Evolutionary conservation across 192 early-diverging fungal genomes (phyloP), one percentile per base, ranked within the genome.

Genomic region (Coemansia interrupta): DNA sequence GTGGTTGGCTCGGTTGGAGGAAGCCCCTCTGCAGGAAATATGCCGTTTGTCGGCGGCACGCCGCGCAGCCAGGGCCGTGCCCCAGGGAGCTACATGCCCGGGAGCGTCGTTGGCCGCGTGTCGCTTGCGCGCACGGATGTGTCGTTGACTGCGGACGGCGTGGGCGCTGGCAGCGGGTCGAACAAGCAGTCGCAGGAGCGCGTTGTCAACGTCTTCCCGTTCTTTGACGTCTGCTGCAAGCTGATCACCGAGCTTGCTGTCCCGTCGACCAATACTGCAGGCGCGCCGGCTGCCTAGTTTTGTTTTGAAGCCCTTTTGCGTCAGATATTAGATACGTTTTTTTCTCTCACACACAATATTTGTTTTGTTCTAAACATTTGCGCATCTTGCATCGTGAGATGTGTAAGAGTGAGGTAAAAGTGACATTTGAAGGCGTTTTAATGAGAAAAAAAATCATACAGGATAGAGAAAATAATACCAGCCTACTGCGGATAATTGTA

Each of bases 231-330:
- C 1, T 99, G 96, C 69, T 88, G 88, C 51, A 85, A 83, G 69
- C 77, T 99, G 40, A 97, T 99, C 60, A 95, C 92, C 0, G 94
- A 97, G 74, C 83, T 99, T 58, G 95, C 95, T 4, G 90, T 92
- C 17, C 85, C 84, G 15, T 71, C 74, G 2, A 43, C 64, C 30
- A 39, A 24, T 14, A 15, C 54, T 19, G 54, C 39, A 20, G 10
- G 38, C 9, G 38, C 22, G 7, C 29, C 54, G 11, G 29, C 36
- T 26, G 54, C 38, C 22, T 18, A 18, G 26, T 19, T n/a, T 17
- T 17, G 43, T 20, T 8, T 19, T 44, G 43, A 15, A 44, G 17
- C 43, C 5, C 5, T 18, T 8, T 5, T 0, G n/a, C 17, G 7
- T n/a, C 43, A n/a, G 1, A 2, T 44, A 44, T 26, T 49, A n/a